These are phyloP conservation scores for Trebouxia sp. DNA, from an alignment of 139 green algal species.

Conservation along the genomic window DNA sequence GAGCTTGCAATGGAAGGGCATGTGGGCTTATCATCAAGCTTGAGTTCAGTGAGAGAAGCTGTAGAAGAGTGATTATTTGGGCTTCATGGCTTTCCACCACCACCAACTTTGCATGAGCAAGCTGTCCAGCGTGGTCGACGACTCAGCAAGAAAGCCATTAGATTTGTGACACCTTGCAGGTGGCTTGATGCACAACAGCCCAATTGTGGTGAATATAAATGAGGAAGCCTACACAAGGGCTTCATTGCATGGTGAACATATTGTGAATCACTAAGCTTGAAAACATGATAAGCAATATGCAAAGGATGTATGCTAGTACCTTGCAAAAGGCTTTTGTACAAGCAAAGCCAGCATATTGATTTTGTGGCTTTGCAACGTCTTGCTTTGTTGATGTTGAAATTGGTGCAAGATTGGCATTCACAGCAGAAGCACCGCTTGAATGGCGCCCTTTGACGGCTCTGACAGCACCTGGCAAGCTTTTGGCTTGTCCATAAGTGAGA, in stretches of 20 bases:
- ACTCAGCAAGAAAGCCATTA: slow-evolving; percentile 20
- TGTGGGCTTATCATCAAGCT: slow-evolving; percentile 25
- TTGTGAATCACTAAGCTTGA: slow-evolving; percentile 27
- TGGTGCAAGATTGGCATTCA: slow-evolving; percentile 27
- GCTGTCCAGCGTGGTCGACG: slow-evolving; percentile 18
- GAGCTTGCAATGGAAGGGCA: slow-evolving; percentile 24
- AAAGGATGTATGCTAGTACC: slow-evolving; percentile 26
- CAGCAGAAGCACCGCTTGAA: slow-evolving; percentile 26
- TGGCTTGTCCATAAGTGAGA: slow-evolving; percentile 24
- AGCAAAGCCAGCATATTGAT: slow-evolving; percentile 26
- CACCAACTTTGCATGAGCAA: not conserved
- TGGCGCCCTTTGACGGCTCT: slow-evolving; percentile 25
- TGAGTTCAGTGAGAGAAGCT: slow-evolving; percentile 12
- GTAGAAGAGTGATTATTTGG: slow-evolving; percentile 24
- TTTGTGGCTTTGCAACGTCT: slow-evolving; percentile 18
- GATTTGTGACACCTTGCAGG: slow-evolving; percentile 21
- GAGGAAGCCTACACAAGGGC: slow-evolving; percentile 22
- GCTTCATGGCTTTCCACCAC: slow-evolving; percentile 21
- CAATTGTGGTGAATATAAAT: slow-evolving; percentile 12
- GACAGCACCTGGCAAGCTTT: slow-evolving; percentile 24
- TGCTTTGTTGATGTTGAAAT: slow-evolving; percentile 13
- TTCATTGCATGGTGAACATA: slow-evolving; percentile 28
- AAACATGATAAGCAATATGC: slow-evolving; percentile 22
- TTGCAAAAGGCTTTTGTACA: slow-evolving; percentile 26
- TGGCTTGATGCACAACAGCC: slow-evolving; percentile 18